A percentile compares a stretch with the other conserved stretches of the same genome.
These are phyloP conservation scores for Sporobolomyces phaffii DNA, from an alignment of 768 basidiomycete species.

Conservation along the genomic window DNA sequence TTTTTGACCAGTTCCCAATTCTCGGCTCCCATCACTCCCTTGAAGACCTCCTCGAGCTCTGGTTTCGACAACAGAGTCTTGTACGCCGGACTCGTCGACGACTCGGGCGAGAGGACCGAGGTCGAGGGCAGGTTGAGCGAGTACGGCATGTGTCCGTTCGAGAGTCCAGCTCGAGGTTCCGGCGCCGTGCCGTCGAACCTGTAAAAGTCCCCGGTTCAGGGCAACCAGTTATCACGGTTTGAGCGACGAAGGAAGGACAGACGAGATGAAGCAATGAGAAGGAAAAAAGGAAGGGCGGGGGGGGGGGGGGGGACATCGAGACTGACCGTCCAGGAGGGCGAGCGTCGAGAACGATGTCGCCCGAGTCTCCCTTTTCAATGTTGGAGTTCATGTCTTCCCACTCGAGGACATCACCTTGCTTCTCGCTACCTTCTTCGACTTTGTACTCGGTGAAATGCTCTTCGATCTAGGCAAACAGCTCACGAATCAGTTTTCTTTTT, in stretches of 20 bases:
- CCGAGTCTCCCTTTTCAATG: conserved; percentile 46
- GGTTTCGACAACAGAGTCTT: conserved; percentile 56
- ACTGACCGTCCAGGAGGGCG: conserved; percentile 70
- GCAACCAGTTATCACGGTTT: not conserved
- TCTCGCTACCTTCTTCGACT: conserved; percentile 10
- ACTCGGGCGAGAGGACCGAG: conserved; percentile 27
- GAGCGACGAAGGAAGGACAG: not conserved
- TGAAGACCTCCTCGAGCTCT: conserved; percentile 59
- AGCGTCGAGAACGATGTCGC: conserved; percentile 79
- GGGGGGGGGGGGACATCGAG: conserved; percentile 9
- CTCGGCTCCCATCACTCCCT: conserved; percentile 56
- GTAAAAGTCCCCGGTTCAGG: too few relatives aligned
- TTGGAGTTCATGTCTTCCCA: conserved; percentile 12
- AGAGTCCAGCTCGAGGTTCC: conserved; percentile 79
- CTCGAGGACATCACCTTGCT: conserved; percentile 11
- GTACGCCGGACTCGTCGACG: conserved; percentile 52
- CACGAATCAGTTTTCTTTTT: too few relatives aligned
- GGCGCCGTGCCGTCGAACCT: conserved; percentile 76
- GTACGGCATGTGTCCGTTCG: conserved; percentile 87
- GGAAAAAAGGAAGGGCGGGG: not conserved
- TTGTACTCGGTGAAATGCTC: conserved; percentile 50
- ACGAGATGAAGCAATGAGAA: too few relatives aligned
- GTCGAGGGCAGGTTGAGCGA: conserved; percentile 79
- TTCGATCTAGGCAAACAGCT: too few relatives aligned
- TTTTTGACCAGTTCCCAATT: conserved; percentile 53